Evolutionary conservation across 1,139 yeast genomes (phyloP).

Genomic region (Candida dubliniensis): DNA sequence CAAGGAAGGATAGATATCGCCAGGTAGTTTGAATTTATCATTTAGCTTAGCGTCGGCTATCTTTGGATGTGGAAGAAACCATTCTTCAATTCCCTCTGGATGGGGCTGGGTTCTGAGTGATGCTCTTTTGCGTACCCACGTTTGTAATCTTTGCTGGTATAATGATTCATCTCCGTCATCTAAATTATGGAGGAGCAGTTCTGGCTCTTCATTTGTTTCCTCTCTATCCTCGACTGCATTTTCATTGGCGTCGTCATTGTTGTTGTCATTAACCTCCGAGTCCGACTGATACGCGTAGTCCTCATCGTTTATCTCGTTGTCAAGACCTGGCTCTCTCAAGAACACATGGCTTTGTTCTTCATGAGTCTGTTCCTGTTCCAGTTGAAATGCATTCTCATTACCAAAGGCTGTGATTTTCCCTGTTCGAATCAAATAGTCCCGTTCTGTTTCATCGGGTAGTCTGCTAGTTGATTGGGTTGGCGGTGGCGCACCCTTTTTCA

Average conservation of each 20-base stretch:
- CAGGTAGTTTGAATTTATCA: slow-evolving; percentile 73
- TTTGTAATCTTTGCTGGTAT: slow-evolving; percentile 57
- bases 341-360: slow-evolving; percentile 28
- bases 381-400: slow-evolving; percentile 54
- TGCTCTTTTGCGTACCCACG: slow-evolving; percentile 59
- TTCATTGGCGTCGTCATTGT: slow-evolving; percentile 6
- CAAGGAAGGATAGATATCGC: slow-evolving; percentile 82
- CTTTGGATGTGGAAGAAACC: slow-evolving; percentile 76
- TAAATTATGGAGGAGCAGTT: slow-evolving; percentile 28
- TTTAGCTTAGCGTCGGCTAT: slow-evolving; percentile 74
- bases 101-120: slow-evolving; percentile 27
- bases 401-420: slow-evolving; percentile 97
- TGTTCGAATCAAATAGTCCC: slow-evolving; percentile 78
- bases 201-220: slow-evolving; percentile 14
- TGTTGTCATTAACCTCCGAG: slow-evolving; percentile 6
- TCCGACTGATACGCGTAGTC: slow-evolving; percentile 9
- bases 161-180: slow-evolving; percentile 80
- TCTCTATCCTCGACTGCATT: slow-evolving; percentile 6
- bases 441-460: slow-evolving; percentile 70
- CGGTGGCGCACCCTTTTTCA: slow-evolving; percentile 8
- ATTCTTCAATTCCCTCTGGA: slow-evolving; percentile 48
- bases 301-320: slow-evolving; percentile 8
- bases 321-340: slow-evolving; percentile 43
- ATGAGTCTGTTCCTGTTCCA: slow-evolving; percentile 20
- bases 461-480: slow-evolving; percentile 22